A percentile compares a stretch with the other conserved stretches of the same genome.
Evolutionary conservation across 2,329 filamentous ascomycete genomes (phyloP).

Genomic region (Rutstroemia sp.): DNA sequence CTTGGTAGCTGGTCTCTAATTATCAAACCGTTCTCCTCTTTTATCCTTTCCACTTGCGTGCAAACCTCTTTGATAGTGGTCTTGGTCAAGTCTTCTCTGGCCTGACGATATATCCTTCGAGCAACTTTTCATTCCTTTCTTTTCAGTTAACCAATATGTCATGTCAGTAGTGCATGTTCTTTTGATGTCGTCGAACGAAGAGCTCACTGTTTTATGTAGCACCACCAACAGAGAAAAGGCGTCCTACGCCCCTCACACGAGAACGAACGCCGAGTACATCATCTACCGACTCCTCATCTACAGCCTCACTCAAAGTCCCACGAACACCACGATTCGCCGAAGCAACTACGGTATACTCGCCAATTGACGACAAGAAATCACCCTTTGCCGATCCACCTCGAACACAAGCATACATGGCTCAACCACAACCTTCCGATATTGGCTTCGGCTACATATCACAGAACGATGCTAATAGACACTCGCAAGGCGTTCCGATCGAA

Average conservation of each 20-base stretch:
- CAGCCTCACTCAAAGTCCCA: constrained; percentile 49
- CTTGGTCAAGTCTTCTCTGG: constrained; percentile 5
- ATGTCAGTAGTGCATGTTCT: constrained; percentile 16
- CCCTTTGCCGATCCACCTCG: constrained; percentile 53
- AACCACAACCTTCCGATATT: constrained; percentile 73
- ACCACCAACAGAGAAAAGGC: constrained; percentile 21
- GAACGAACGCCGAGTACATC: constrained; percentile 36
- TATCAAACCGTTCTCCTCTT: constrained; percentile 22
- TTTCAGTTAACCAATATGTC: constrained; percentile 17
- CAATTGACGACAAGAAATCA: constrained; percentile 50
- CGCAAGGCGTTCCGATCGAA: constrained; percentile 37
- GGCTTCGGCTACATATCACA: constrained; percentile 84
- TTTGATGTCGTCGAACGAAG: background rate
- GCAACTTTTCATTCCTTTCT: constrained; percentile 11
- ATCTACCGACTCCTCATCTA: constrained; percentile 31
- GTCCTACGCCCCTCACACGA: constrained; percentile 21
- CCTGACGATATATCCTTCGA: constrained; percentile 5
- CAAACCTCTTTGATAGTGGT: constrained; percentile 2
- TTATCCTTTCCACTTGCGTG: constrained; percentile 16
- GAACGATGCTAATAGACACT: constrained; percentile 43
- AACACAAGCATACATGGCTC: constrained; percentile 43
- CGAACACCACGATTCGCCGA: constrained; percentile 75
- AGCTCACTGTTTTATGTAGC: constrained; percentile 9
- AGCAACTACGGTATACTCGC: constrained; percentile 72
- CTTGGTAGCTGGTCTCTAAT: constrained; percentile 31